Percentiles rank a stretch among this genome's conserved stretches.
These are phyloP conservation scores for Strobilomyces dryophilus DNA, from an alignment of 768 basidiomycete genomes.

Conservation along the genomic window DNA sequence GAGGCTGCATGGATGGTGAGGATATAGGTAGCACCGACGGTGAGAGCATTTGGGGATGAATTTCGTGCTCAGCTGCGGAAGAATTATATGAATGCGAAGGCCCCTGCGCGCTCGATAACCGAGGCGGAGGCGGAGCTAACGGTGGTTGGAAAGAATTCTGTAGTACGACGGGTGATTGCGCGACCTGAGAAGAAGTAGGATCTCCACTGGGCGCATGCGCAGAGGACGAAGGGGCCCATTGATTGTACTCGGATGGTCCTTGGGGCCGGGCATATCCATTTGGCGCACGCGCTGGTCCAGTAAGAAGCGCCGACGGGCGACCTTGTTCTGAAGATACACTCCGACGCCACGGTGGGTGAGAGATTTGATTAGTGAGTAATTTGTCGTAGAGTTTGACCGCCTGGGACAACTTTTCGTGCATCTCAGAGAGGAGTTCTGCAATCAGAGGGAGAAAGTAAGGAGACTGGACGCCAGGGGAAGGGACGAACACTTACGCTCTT, in stretches of 20 bases:
- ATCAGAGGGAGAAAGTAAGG: background rate
- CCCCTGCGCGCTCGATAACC: slow-evolving; percentile 10
- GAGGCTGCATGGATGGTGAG: slow-evolving; percentile 10
- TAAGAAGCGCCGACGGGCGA: slow-evolving; percentile 24
- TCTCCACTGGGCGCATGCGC: slow-evolving; percentile 17
- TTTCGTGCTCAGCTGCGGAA: slow-evolving; percentile 10
- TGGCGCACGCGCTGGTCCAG: slow-evolving; percentile 16
- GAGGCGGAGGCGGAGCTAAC: slow-evolving; percentile 22
- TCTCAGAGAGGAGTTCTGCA: slow-evolving; percentile 81
- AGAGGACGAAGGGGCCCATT: slow-evolving; percentile 22
- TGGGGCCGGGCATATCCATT: slow-evolving; percentile 32
- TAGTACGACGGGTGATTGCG: slow-evolving; percentile 25
- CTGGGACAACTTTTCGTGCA: slow-evolving; percentile 92
- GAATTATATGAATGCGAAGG: slow-evolving; percentile 13
- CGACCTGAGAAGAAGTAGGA: slow-evolving; percentile 18
- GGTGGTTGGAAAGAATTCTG: slow-evolving; percentile 29
- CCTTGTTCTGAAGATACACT: slow-evolving; percentile 14
- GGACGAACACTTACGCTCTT: slow-evolving; percentile 62
- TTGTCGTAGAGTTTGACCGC: slow-evolving; percentile 91
- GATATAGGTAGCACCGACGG: slow-evolving; percentile 4
- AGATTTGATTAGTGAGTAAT: slow-evolving; percentile 77
- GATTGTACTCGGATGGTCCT: slow-evolving; percentile 32
- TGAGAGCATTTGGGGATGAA: slow-evolving; percentile 11
- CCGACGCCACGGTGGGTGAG: slow-evolving; percentile 62
- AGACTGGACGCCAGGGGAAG: background rate